Base-by-base conservation (phyloP, 305 asterid species). In the Plantago lanceolata region DNA sequence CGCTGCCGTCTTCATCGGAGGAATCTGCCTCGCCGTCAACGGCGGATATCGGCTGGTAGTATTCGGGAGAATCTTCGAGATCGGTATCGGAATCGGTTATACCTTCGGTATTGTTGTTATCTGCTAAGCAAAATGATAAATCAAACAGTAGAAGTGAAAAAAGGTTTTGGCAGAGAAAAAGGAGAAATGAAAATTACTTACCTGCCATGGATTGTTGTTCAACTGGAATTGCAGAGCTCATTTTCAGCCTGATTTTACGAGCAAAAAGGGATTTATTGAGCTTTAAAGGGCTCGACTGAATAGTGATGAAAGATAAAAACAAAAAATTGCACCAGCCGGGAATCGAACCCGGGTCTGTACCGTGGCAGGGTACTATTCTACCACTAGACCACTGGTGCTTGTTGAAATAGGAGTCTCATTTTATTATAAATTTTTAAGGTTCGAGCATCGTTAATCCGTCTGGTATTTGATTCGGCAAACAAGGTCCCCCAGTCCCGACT, bases 11-110 rank as follows among this genome's bases (percentile, higher is more conserved):
- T 64, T 52, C 75, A 63, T 72, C 77, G 71, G 85, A 67, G 56
- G 59, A 19, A 19, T 59, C 73, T 26, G 71, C 70, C 31, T 55
- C 73, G 54, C 57, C 81, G 8, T 73, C 84, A 19, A 70, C 82
- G 47, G 55, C 74, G 58, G 90, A 74, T 17, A 90, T 83, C 26
- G 96, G 93, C 81, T 85, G 91, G 82, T 92, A 92, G 78, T 79
- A 82, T 43, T 78, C 87, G 51, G 75, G 67, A 16, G 74, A 68
- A n/a, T 82, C 96, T 49, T 87, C 95, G 26, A 84, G 53, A 64
- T 72, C 76, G 6, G 90, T 56, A 65, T 87, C 96, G 57, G 95
- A 84, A 72, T 85, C 88, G 80, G 89, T 82, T 31, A 65, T 79
- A 44, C 57, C 82, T 48, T 61, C 79, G 64, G 76, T 76, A 72